Base-by-base conservation (phyloP, 2,329 filamentous ascomycete genomes). In the Spiromastix sp. region DNA sequence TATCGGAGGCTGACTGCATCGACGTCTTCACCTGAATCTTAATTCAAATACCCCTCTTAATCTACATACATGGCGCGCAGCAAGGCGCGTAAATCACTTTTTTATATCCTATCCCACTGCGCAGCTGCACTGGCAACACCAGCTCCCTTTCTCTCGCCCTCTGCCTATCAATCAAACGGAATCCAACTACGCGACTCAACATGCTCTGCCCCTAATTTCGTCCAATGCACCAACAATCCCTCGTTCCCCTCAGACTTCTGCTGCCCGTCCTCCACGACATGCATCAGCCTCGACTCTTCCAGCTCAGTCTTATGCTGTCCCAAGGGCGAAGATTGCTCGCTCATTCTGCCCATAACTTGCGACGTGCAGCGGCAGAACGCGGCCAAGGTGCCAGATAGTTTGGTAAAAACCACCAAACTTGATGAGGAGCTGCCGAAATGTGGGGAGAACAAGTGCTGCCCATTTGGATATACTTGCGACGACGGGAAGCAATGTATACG, bases 241-340 rank as follows among this genome's bases (percentile, higher is more conserved):
- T 51, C 55, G 3, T 46, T 67, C 18, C 61, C 63, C 5, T 48
- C 48, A 11, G 49, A 56, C 32, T 69, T 68, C 44, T 66, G 61
- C 45, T 69, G 66, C 38, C 48, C 58, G 15, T 52, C 55, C 20
- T 51, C 47, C 7, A 53, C 54, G 11, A 59, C 50, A 25, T 69
- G 66, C 41, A 45, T 66, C 32, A 55, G 55, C 28, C 38, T 67
- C 22, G 64, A 67, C 39, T 44, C 52, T 34, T 54, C 51, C 8
- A 62, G 51, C 21, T 61, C 63, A 3, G 62, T 55, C 18, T 54
- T 69, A 16, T 69, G 66, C 48, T 69, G 66, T 44, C 64, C 63
- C n/a, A 47, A 52, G 8, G 63, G 60, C 4, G 38, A 48, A 17
- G 49, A 51, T 32, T 69, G 66, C 43, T 42, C 50, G 10, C 57